Evolutionary conservation across 371 early-diverging fungal genomes (phyloP).

Genomic region (Zychaea mexicana): DNA sequence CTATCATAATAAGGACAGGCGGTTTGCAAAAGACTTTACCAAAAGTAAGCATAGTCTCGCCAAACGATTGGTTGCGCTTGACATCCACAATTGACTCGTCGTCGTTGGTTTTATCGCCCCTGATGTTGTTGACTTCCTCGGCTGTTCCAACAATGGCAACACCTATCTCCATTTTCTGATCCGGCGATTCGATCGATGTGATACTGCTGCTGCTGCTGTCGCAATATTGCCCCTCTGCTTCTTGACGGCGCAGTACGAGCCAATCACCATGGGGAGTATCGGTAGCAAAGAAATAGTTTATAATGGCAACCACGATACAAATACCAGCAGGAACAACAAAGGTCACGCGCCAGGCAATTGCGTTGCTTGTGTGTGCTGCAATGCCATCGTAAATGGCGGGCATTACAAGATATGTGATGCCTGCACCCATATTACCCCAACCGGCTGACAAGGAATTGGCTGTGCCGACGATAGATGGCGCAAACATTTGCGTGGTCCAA

Average conservation of each 20-base stretch:
- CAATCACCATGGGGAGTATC: conserved; percentile 49
- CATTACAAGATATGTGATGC: conserved; percentile 58
- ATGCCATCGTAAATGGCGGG: conserved; percentile 51
- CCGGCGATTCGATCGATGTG: background rate
- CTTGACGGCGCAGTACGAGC: conserved; percentile 16
- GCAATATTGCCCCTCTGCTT: background rate
- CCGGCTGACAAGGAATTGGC: conserved; percentile 70
- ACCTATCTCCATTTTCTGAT: background rate
- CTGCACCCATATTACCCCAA: conserved; percentile 73
- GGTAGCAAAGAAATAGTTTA: conserved; percentile 36
- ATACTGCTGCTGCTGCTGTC: background rate
- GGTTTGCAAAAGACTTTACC: conserved; percentile 18
- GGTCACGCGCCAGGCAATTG: conserved; percentile 45
- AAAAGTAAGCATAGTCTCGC: background rate
- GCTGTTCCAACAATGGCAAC: background rate
- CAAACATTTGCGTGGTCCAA: conserved; percentile 66
- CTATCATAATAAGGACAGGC: conserved; percentile 44
- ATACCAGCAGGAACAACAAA: conserved; percentile 51
- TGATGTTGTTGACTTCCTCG: background rate
- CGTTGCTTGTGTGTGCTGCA: conserved; percentile 9
- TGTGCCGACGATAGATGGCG: conserved; percentile 53
- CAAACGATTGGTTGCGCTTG: conserved; percentile 3
- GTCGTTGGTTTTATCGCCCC: too few relatives aligned
- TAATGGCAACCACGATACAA: conserved; percentile 39
- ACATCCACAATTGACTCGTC: conserved; percentile 16